Evolutionary conservation across 1,284 basidiomycete genomes (phyloP).

Genomic region (Agaricales sp.): DNA sequence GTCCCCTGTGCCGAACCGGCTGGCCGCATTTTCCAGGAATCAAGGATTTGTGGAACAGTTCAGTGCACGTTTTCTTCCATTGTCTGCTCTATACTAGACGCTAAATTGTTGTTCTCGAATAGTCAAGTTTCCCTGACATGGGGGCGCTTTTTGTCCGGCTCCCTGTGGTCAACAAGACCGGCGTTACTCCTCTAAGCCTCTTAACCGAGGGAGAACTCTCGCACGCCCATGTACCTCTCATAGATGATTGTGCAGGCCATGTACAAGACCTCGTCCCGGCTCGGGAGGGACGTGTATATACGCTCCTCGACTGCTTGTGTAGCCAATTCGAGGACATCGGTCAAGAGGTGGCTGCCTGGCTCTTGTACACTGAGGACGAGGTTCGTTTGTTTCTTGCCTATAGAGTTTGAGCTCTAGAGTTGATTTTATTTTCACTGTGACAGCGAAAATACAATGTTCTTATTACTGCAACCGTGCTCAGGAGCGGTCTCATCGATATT

Average conservation of each 20-base stretch:
- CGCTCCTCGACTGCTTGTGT: constrained; percentile 84
- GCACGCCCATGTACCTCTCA: constrained; percentile 85
- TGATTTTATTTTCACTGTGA: constrained; percentile 10
- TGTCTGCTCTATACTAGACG: constrained; percentile 11
- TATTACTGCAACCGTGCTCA: constrained; percentile 84
- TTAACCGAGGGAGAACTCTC: constrained; percentile 70
- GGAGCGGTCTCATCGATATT: constrained; percentile 74
- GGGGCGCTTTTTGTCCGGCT: constrained; percentile 70
- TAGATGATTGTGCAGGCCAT: constrained; percentile 88
- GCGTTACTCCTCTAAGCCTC: constrained; percentile 69
- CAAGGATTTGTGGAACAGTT: constrained; percentile 74
- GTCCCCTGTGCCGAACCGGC: constrained; percentile 40
- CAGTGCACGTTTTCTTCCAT: constrained; percentile 31
- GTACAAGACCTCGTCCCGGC: constrained; percentile 75
- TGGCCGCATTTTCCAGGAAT: constrained; percentile 36
- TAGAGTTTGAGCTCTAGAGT: too few species aligned
- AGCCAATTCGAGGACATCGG: constrained; percentile 86
- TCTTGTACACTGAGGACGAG: constrained; percentile 95
- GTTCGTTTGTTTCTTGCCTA: constrained; percentile 31
- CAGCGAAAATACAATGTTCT: constrained; percentile 95
- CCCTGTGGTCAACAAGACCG: constrained; percentile 51
- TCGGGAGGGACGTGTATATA: constrained; percentile 90
- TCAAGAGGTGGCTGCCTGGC: constrained; percentile 95
- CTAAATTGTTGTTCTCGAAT: constrained; percentile 3
- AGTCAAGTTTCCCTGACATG: constrained; percentile 67